These are phyloP conservation scores for Pleurotus sapidus DNA, from an alignment of 768 basidiomycete species.

Conservation along the genomic window DNA sequence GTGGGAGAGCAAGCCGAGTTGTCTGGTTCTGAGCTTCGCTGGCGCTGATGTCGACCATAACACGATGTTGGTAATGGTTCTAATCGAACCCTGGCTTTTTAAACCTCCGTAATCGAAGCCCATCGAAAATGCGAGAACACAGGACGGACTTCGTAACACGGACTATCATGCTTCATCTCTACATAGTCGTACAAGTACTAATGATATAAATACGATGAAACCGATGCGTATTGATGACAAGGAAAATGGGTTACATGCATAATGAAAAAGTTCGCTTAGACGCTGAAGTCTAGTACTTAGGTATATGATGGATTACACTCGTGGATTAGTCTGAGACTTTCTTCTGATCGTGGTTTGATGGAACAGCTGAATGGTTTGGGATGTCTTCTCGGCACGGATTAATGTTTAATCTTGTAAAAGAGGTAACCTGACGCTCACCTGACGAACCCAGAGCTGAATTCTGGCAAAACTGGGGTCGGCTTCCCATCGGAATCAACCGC, in stretches of 20 bases:
- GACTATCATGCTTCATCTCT: too few relatives aligned
- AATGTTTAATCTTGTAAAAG: neutral
- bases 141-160: too few relatives aligned
- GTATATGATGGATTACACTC: neutral
- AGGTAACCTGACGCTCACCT: conserved; percentile 30
- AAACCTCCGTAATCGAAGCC: neutral
- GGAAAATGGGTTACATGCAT: neutral
- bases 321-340: conserved; percentile 7
- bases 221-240: too few relatives aligned
- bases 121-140: neutral
- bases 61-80: too few relatives aligned
- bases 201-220: neutral
- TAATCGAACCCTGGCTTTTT: neutral
- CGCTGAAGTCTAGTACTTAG: too few relatives aligned
- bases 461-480: conserved; percentile 32
- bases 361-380: conserved; percentile 47
- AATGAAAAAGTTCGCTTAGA: neutral
- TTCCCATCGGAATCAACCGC: conserved; percentile 38
- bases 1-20: neutral
- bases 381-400: conserved; percentile 32
- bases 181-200: neutral
- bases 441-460: conserved; percentile 41
- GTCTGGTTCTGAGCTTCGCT: too few relatives aligned
- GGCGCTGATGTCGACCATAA: too few relatives aligned
- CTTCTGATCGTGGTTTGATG: conserved; percentile 41